Base-by-base conservation (phyloP, 1,139 yeast species). In the Meyerozyma sp. region DNA sequence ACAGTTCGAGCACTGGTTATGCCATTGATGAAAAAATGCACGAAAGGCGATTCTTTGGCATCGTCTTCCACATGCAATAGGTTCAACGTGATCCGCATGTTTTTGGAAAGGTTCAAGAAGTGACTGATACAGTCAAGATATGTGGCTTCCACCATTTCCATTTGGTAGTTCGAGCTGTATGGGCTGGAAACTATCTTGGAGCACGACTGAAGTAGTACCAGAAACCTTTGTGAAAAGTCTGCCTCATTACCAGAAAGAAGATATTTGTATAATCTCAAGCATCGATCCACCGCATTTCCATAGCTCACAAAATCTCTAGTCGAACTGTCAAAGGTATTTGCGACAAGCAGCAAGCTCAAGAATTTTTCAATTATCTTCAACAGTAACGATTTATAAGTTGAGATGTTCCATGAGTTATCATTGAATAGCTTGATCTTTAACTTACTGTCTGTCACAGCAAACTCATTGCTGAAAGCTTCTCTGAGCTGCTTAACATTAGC, bases 321-420 rank as follows among this genome's bases (percentile, higher is more conserved):
- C 6, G 53, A 49, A 36, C 59, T 58, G 1, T 48, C 42, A 2
- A 64, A 46, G 1, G 63, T 35, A 0, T 58, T 63, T 3, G 54
- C 50, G 4, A 59, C 53, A 14, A 82, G 55, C 44, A 53, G 54
- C 40, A 69, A 53, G 10, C 50, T 44, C 30, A 70, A 55, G 43
- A 81, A 79, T 42, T 69, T 75, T 40, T 70, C 62, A n/a, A 82
- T 52, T 2, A 78, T 61, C 34, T 68, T 64, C 14, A 81, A 52
- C 0, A 81, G 55, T 32, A 84, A 66, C 5, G 80, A 74, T 50
- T 82, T 81, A 56, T 84, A 84, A 0, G 86, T 81, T 0, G 87
- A 79, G 6, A 80, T 68, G 44, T 77, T 79, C 81, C 82, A 75
- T 11, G 63, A 58, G 45, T 74, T 73, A 0, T 65, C 49, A 26